Conservation (phyloP, 2,329 filamentous ascomycete species). For the Cercospora sesami region DNA sequence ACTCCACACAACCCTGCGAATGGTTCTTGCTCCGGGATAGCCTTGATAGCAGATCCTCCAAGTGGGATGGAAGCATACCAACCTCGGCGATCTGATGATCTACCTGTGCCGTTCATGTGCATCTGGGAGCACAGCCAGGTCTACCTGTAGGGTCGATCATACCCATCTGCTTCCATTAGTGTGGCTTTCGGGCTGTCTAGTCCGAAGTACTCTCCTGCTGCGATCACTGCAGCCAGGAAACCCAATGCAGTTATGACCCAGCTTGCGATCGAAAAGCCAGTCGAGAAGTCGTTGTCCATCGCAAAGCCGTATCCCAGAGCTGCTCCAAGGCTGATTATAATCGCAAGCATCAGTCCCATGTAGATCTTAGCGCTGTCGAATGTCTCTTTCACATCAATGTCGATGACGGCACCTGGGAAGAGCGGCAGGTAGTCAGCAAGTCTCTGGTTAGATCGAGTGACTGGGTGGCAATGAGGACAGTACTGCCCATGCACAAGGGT, state of each 20-base stretch:
- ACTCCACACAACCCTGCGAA: neutral
- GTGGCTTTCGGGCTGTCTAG: slow-evolving; percentile 23
- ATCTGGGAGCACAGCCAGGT: neutral
- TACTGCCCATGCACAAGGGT: neutral
- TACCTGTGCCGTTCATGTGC: neutral
- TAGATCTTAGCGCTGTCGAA: slow-evolving; percentile 27
- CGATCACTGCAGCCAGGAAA: slow-evolving; percentile 26
- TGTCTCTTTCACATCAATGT: slow-evolving; percentile 25
- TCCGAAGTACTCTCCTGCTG: slow-evolving; percentile 24
- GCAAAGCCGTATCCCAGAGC: slow-evolving; percentile 25
- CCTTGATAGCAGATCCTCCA: neutral
- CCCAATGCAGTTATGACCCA: slow-evolving; percentile 28
- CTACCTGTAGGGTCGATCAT: slow-evolving; percentile 7
- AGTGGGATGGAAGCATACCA: neutral
- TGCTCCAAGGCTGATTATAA: slow-evolving; percentile 20
- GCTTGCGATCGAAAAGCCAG: slow-evolving; percentile 26
- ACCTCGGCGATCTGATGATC: neutral
- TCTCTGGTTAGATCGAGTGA: neutral
- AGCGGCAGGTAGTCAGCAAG: neutral
- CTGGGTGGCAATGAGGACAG: neutral
- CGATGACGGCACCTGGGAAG: slow-evolving; percentile 22
- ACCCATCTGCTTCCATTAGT: slow-evolving; percentile 15
- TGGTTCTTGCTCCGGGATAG: neutral
- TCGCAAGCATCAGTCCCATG: slow-evolving; percentile 21
- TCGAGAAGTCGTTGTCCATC: slow-evolving; percentile 23